Percentiles rank a stretch among this genome's conserved stretches.
These are phyloP conservation scores for Oxyria digyna DNA, from an alignment of 148 eudicot genomes.

Conservation along the genomic window DNA sequence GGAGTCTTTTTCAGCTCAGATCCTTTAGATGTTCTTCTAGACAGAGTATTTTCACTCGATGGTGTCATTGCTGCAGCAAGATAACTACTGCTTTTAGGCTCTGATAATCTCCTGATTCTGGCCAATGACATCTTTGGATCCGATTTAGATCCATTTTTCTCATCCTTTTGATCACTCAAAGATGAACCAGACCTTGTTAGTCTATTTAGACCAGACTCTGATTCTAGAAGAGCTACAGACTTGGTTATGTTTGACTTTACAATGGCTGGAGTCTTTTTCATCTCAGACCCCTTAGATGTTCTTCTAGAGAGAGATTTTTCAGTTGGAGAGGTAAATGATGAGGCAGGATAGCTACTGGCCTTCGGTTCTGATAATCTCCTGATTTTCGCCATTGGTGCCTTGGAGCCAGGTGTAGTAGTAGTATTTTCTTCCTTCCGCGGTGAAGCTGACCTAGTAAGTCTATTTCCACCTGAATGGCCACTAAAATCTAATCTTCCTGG, in stretches of 20 bases:
- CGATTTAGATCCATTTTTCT: constrained; percentile 26
- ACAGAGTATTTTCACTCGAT: constrained; percentile 32
- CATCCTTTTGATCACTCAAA: constrained; percentile 45
- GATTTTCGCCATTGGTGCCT: constrained; percentile 56
- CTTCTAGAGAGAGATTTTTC: constrained; percentile 41
- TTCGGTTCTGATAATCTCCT: constrained; percentile 94
- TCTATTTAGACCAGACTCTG: constrained; percentile 34
- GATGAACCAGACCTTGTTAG: constrained; percentile 68
- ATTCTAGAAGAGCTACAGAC: constrained; percentile 53
- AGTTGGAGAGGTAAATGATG: constrained; percentile 38
- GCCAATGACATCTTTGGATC: constrained; percentile 66
- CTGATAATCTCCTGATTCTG: constrained; percentile 79
- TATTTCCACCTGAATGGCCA: constrained; percentile 26
- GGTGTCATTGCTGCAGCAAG: constrained; percentile 31
- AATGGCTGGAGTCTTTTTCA: constrained; percentile 39
- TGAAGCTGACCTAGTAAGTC: constrained; percentile 59
- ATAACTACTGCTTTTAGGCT: constrained; percentile 52
- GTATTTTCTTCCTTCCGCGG: constrained; percentile 41
- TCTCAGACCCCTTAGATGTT: constrained; percentile 32
- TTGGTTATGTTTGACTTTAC: constrained; percentile 39
- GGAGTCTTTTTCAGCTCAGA: constrained; percentile 43
- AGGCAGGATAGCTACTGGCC: constrained; percentile 22
- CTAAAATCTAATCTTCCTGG: constrained; percentile 25
- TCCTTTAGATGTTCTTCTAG: constrained; percentile 36
- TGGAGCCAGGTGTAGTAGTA: constrained; percentile 43